Base-by-base conservation (phyloP, 768 basidiomycete genomes). In the Russula ochroleuca region DNA sequence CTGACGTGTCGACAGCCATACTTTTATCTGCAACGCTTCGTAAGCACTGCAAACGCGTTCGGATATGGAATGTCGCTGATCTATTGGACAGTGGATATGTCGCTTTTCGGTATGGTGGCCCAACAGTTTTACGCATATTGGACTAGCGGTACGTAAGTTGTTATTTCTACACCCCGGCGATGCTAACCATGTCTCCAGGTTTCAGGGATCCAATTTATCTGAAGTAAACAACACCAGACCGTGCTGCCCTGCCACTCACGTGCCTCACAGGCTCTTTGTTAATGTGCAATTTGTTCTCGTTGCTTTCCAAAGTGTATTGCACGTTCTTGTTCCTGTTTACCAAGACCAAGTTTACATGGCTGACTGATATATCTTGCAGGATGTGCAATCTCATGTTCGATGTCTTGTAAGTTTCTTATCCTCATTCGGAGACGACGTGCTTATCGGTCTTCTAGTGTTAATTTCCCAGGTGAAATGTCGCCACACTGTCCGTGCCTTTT, bases 251-350 rank as follows among this genome's bases (percentile, higher is more conserved):
- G 23, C 11, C n/a, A 23, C 59, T 33, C 41, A 60, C 21, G 19
- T 17, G 28, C 21, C 19, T 37, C 40, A 33, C 21, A 60, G 59
- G 33, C 7, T 43, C n/a, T 60, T 60, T 43, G 50, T 60, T 7
- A 13, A 35, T 11, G 14, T 52, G 17, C 40, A 60, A 45, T 60
- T 33, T 45, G 4, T 23, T 23, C 40, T 60, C 31, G 59, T 60
- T 15, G 38, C 21, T n/a, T 9, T 52, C 13, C 59, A 60, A 43
- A 35, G 38, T 25, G 6, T 23, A 17, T 5, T 60, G 59, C 52
- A 41, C n/a, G 41, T 41, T 48, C 17, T 43, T 28, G 11, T 21
- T n/a, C 58, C 17, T 17, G 15, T 41, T 17, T 35, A 10, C 8
- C 5, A 6, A 15, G 21, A 0, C 10, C 1, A 15, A 14, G 25